phyloP scores from a whole-genome alignment of 2,329 filamentous ascomycete genomes.

The Drechslerella stenobrocha region DNA sequence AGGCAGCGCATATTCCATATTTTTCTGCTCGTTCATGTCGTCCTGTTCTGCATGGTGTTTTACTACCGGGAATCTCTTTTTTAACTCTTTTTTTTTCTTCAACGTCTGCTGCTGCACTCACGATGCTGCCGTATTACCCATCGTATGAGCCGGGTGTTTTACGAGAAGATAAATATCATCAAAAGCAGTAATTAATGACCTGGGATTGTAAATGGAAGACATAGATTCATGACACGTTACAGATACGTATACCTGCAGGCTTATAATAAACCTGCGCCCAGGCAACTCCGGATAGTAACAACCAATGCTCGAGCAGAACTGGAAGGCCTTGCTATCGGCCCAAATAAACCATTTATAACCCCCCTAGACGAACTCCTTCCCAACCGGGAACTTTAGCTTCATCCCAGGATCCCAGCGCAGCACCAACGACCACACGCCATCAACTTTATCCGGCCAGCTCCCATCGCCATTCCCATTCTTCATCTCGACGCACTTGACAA shows the following conservation, averaged over 20 bases:
- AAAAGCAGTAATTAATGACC: slow-evolving; percentile 48
- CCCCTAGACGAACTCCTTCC: slow-evolving; percentile 13
- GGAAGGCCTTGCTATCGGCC: too few relatives aligned
- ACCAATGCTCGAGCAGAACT: too few relatives aligned
- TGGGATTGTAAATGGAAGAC: slow-evolving; percentile 42
- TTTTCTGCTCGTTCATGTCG: slow-evolving; percentile 20
- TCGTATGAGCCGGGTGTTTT: slow-evolving; percentile 24
- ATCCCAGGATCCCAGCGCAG: slow-evolving; percentile 32
- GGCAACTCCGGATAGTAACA: too few relatives aligned
- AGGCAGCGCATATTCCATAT: slow-evolving; percentile 45
- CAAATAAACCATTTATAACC: slow-evolving; percentile 30
- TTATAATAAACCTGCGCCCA: neutral
- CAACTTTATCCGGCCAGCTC: slow-evolving; percentile 38
- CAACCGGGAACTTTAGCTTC: slow-evolving; percentile 31
- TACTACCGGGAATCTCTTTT: slow-evolving; percentile 44
- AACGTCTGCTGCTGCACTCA: slow-evolving; percentile 13
- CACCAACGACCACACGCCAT: slow-evolving; percentile 34
- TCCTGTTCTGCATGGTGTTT: slow-evolving; percentile 49
- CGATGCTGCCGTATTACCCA: slow-evolving; percentile 11
- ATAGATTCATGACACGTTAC: slow-evolving; percentile 21
- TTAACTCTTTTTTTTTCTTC: slow-evolving; percentile 30
- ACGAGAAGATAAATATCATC: slow-evolving; percentile 6
- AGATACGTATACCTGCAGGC: neutral
- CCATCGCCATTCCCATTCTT: slow-evolving; percentile 47
- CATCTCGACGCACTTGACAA: slow-evolving; percentile 34